Base-by-base conservation (phyloP, 1,139 yeast genomes). In the Suhomyces terraborum region DNA sequence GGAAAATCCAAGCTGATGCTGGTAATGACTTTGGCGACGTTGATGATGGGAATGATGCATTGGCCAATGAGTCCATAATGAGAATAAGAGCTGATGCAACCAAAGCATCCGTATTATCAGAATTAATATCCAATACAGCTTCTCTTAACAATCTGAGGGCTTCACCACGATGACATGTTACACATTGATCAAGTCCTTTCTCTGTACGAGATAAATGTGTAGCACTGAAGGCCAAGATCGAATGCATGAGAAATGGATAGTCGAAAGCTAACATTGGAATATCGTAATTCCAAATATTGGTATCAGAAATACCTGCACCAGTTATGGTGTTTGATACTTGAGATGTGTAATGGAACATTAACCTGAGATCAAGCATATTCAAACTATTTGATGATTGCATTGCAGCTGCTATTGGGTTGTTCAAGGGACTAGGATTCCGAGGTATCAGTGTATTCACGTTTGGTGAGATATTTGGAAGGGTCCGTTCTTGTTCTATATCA, bases 1-100 rank as follows among this genome's bases (percentile, higher is more conserved):
- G 97, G 69, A 88, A 93, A 43, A 91, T 83, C 98, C 98, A 91
- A 0, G 97, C 96, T 6, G 93, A 83, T 1, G 97, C 93, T 1
- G 96, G 95, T 41, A 89, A 66, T 4, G 88, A 78, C 51, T 80
- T 81, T 4, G 77, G 76, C 4, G 74, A 67, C 22, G 84, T 75
- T 3, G 82, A 72, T 4, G 79, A 73, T 2, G 95, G 89, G 33
- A 83, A 72, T 2, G 95, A 81, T 0, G 97, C 97, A 63, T 91
- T 91, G 3, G 98, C 98, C 48, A 91, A 69, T 0, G 97, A 86
- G 59, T 91, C 98, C 85, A 91, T 85, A 44, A 89, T 89, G 41
- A 91, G 69, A 34, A 91, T 81, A 51, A 91, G 76, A 0, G 97
- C 95, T 43, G 95, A 82, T 0, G 97, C 96, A 9, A 91, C 96